phyloP scores from a whole-genome alignment of 2,329 filamentous ascomycete species.

The Fusarium dlaminii region DNA sequence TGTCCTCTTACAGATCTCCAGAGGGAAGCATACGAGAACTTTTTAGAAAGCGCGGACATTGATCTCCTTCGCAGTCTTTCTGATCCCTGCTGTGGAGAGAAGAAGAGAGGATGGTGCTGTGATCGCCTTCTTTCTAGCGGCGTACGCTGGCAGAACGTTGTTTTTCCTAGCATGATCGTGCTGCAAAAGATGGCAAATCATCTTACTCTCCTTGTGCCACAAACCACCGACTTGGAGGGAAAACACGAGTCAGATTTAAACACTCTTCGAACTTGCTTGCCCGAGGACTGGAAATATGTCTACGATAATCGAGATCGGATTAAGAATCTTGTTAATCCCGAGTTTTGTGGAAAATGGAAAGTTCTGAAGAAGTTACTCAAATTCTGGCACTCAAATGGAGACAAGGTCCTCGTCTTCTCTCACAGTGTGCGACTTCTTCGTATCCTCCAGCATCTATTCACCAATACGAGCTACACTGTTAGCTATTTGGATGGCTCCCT shows the following conservation, averaged over 20 bases:
- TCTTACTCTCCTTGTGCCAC: conserved; percentile 85
- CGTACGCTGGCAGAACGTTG: conserved; percentile 75
- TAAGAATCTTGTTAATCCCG: conserved; percentile 81
- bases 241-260: conserved; percentile 83
- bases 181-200: conserved; percentile 93
- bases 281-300: conserved; percentile 77
- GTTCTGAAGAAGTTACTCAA: conserved; percentile 85
- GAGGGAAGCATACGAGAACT: conserved; percentile 81
- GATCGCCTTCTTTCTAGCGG: conserved; percentile 67
- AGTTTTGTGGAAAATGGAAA: conserved; percentile 98
- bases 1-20: conserved; percentile 89
- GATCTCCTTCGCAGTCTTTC: conserved; percentile 73
- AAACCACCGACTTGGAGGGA: conserved; percentile 67
- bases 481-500: conserved; percentile 90
- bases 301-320: conserved; percentile 82
- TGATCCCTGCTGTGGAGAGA: conserved; percentile 73
- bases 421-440: conserved; percentile 87
- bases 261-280: conserved; percentile 77
- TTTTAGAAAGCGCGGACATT: conserved; percentile 75
- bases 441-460: conserved; percentile 86
- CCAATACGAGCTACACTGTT: conserved; percentile 87
- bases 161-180: conserved; percentile 85
- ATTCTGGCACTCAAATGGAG: conserved; percentile 89
- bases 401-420: conserved; percentile 96
- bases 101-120: conserved; percentile 83